phyloP scores from a whole-genome alignment of 1,139 yeast species.

The Sugiyamaella pinicola region DNA sequence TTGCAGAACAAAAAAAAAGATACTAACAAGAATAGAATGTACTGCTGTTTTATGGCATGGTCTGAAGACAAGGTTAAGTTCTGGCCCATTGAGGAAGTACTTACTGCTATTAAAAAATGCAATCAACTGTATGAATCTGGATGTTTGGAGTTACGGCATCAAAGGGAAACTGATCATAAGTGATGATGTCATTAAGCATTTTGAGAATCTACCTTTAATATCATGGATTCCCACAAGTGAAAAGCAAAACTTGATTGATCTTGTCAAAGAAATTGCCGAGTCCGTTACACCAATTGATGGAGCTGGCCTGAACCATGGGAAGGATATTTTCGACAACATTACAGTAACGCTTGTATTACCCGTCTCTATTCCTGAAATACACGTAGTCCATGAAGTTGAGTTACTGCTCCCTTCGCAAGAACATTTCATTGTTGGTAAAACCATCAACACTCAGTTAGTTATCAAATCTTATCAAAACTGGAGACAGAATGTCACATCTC shows the following conservation, averaged over 20 bases:
- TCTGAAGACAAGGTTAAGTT: slow-evolving; percentile 29
- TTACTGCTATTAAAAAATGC: slow-evolving; percentile 8
- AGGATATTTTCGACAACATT: slow-evolving; percentile 22
- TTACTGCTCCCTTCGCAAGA: slow-evolving; percentile 31
- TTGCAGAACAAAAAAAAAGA: background rate
- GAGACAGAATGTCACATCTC: slow-evolving; percentile 37
- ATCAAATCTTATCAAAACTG: slow-evolving; percentile 53
- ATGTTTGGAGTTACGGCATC: slow-evolving; percentile 13
- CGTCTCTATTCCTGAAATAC: slow-evolving; percentile 36
- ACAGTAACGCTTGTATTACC: slow-evolving; percentile 32
- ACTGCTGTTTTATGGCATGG: slow-evolving; percentile 24
- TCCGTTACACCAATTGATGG: background rate
- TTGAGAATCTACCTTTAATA: slow-evolving; percentile 3
- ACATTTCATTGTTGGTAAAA: slow-evolving; percentile 64
- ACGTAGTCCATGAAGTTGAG: slow-evolving; percentile 36
- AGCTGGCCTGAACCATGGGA: background rate
- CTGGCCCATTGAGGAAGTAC: slow-evolving; percentile 13
- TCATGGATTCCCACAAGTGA: slow-evolving; percentile 3
- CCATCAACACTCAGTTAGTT: slow-evolving; percentile 51
- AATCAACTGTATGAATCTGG: background rate
- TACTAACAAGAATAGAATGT: slow-evolving; percentile 24
- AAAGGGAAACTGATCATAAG: slow-evolving; percentile 3
- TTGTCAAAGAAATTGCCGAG: background rate
- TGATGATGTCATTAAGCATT: background rate
- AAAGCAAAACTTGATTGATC: background rate